Percentiles rank a stretch among this genome's conserved stretches.
These are phyloP conservation scores for Chloropicon primus DNA, from an alignment of 139 green algal genomes.

Conservation along the genomic window DNA sequence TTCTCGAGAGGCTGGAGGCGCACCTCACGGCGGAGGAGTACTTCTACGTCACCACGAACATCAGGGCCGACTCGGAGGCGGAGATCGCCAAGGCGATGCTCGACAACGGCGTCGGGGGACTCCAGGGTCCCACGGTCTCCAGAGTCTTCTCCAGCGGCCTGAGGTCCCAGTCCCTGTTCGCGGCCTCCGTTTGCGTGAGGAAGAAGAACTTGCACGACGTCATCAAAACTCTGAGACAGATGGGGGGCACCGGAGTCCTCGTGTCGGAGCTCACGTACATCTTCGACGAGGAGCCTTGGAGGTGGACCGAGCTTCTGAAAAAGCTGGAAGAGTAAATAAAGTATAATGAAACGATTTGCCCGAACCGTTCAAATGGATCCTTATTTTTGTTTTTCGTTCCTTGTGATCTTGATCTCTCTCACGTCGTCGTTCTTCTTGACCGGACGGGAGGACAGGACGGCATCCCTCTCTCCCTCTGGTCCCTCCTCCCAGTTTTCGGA, in stretches of 20 bases:
- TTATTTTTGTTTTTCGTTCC: neutral
- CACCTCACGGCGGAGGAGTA: slow-evolving; percentile 76
- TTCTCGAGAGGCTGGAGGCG: slow-evolving; percentile 91
- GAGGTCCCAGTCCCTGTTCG: slow-evolving; percentile 37
- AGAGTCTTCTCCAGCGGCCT: slow-evolving; percentile 39
- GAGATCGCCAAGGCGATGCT: slow-evolving; percentile 61
- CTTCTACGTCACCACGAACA: slow-evolving; percentile 86
- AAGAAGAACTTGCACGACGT: slow-evolving; percentile 76
- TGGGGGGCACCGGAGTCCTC: slow-evolving; percentile 73
- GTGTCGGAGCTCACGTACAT: slow-evolving; percentile 97
- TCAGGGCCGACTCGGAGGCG: slow-evolving; percentile 54
- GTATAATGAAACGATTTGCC: too few relatives aligned
- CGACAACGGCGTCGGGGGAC: slow-evolving; percentile 9
- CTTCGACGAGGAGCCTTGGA: slow-evolving; percentile 87
- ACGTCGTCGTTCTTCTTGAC: too few relatives aligned
- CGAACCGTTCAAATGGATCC: too few relatives aligned
- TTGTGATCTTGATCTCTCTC: too few relatives aligned
- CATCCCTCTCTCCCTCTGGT: too few relatives aligned
- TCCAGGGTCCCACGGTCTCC: slow-evolving; percentile 79
- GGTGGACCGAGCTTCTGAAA: slow-evolving; percentile 65
- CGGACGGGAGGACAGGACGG: too few relatives aligned
- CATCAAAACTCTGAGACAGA: slow-evolving; percentile 71
- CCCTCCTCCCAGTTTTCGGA: too few relatives aligned
- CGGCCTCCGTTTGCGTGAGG: slow-evolving; percentile 64
- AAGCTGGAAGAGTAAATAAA: slow-evolving; percentile 26